A percentile compares a stretch with the other conserved stretches of the same genome.
Conservation (phyloP, 352 stramenopile species). For the Pythium chondricola region DNA sequence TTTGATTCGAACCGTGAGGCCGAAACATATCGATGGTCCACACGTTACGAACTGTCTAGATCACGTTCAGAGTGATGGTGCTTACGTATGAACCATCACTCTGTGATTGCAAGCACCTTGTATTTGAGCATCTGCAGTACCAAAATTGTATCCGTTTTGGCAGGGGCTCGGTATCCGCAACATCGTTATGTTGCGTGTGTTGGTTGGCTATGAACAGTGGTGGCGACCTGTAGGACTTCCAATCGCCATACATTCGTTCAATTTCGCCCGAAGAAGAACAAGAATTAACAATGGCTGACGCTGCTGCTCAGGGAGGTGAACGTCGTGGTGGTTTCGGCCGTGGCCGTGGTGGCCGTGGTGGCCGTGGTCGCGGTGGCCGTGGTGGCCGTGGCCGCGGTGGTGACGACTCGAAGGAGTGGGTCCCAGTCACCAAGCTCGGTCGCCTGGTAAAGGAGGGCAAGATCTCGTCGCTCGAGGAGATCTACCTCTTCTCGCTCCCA, state of each 20-base stretch:
- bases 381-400: constrained; percentile 81
- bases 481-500: constrained; percentile 99
- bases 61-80: constrained; percentile 10
- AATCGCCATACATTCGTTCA: constrained; percentile 63
- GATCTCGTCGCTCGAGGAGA: constrained; percentile 99
- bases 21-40: not conserved
- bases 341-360: constrained; percentile 79
- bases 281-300: constrained; percentile 80
- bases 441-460: constrained; percentile 99
- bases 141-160: too few species aligned
- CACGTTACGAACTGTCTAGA: constrained; percentile 12
- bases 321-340: constrained; percentile 92
- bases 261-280: constrained; percentile 63
- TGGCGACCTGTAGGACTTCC: constrained; percentile 3
- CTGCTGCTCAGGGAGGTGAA: constrained; percentile 64
- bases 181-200: too few species aligned
- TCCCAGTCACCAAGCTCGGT: constrained; percentile 99
- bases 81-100: constrained; percentile 7
- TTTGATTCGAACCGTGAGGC: constrained; percentile 10
- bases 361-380: constrained; percentile 83
- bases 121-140: constrained; percentile 1
- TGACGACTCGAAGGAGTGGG: constrained; percentile 95
- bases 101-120: not conserved
- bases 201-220: constrained; percentile 5
- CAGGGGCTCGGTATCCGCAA: too few species aligned